Conservation (phyloP, 305 asterid species). For the Rubia occidens region DNA sequence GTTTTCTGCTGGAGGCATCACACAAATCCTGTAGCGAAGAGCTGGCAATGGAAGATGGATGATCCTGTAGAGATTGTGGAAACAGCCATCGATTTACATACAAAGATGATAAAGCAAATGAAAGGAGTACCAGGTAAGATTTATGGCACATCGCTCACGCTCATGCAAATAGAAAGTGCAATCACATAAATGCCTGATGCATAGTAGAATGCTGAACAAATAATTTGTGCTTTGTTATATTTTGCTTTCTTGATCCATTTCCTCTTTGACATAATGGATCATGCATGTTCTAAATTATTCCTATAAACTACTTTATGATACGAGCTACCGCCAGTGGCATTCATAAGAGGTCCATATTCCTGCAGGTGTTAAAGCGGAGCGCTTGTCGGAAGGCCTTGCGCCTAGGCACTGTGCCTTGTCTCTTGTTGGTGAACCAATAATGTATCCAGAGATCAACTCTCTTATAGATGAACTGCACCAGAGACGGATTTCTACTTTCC, state of each 20-base stretch:
- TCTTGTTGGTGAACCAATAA: constrained; percentile 94
- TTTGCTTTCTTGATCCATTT: neutral
- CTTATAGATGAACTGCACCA: constrained; percentile 76
- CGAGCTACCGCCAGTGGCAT: constrained; percentile 3
- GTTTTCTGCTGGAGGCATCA: constrained; percentile 99
- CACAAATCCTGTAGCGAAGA: constrained; percentile 88
- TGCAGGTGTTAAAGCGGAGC: constrained; percentile 81
- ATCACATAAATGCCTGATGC: neutral
- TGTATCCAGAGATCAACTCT: constrained; percentile 90
- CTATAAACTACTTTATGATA: neutral
- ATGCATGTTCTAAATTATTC: neutral
- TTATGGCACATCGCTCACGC: neutral
- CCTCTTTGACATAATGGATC: neutral
- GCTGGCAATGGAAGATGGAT: constrained; percentile 99
- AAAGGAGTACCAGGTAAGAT: constrained; percentile 88
- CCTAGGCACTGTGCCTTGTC: constrained; percentile 95
- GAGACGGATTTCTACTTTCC: constrained; percentile 83
- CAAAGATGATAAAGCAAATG: constrained; percentile 91
- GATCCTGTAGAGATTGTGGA: constrained; percentile 77
- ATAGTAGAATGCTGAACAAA: neutral
- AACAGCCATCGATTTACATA: constrained; percentile 75
- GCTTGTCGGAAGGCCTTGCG: constrained; percentile 72
- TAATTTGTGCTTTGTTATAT: neutral
- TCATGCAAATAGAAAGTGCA: neutral
- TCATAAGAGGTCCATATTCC: constrained; percentile 19